Conservation (phyloP, 2,329 filamentous ascomycete species). For the Zymoseptoria crescenta region DNA sequence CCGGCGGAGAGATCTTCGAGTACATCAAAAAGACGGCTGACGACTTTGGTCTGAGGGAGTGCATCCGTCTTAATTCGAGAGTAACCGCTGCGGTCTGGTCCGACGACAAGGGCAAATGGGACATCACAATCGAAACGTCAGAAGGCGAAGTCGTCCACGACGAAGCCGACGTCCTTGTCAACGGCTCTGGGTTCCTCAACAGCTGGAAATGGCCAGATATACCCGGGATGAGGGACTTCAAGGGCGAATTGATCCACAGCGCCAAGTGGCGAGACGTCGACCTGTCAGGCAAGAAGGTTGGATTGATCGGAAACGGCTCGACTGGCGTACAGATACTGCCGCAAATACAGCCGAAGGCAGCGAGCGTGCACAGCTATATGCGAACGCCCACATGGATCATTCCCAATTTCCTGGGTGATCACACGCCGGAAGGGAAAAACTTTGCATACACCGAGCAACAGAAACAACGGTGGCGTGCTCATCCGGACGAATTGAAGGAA, state of each 20-base stretch:
- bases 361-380: slow-evolving; percentile 43
- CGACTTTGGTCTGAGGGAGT: slow-evolving; percentile 4
- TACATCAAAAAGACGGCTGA: slow-evolving; percentile 23
- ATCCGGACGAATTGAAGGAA: slow-evolving; percentile 6
- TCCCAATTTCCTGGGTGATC: slow-evolving; percentile 4
- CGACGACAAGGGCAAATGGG: slow-evolving; percentile 8
- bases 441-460: slow-evolving; percentile 5
- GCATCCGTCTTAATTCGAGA: slow-evolving; percentile 37
- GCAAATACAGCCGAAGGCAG: slow-evolving; percentile 27
- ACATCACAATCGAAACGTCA: slow-evolving; percentile 12
- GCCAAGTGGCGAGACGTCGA: slow-evolving; percentile 24
- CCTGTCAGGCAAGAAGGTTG: slow-evolving; percentile 3
- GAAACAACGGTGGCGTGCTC: slow-evolving; percentile 6
- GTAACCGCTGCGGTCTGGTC: slow-evolving; percentile 41
- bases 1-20: slow-evolving; percentile 23
- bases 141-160: slow-evolving; percentile 24
- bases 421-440: slow-evolving; percentile 6
- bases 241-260: slow-evolving; percentile 25
- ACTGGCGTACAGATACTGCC: slow-evolving; percentile 21
- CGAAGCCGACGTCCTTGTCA: slow-evolving; percentile 21
- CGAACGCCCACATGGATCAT: slow-evolving; percentile 42
- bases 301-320: slow-evolving; percentile 8
- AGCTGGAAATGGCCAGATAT: slow-evolving; percentile 28
- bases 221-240: slow-evolving; percentile 24
- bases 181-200: slow-evolving; percentile 10